These are phyloP conservation scores for Ascoidea asiatica DNA, from an alignment of 805 yeast genomes.

Conservation along the genomic window DNA sequence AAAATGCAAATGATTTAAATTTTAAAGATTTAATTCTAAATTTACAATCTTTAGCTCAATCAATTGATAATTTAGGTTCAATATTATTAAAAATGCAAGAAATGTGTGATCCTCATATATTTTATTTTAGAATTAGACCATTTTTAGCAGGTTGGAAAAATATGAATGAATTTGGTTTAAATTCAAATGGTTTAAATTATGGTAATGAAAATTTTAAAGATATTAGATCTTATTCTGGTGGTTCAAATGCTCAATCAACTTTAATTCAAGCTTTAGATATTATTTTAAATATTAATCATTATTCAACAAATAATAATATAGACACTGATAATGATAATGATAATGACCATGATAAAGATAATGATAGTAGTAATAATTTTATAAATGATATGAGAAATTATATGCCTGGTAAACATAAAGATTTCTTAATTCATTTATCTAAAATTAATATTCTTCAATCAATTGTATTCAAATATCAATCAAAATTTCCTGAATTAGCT, in stretches of 20 bases:
- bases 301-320: slow-evolving; percentile 48
- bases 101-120: slow-evolving; percentile 88
- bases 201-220: slow-evolving; percentile 36
- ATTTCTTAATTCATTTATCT: slow-evolving; percentile 52
- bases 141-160: slow-evolving; percentile 90
- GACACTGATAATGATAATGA: slow-evolving; percentile 18
- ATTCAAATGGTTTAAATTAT: slow-evolving; percentile 62
- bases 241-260: slow-evolving; percentile 89
- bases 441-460: slow-evolving; percentile 47
- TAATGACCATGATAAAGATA: slow-evolving; percentile 17
- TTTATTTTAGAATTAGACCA: slow-evolving; percentile 78
- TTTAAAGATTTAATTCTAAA: slow-evolving; percentile 24
- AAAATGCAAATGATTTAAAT: slow-evolving; percentile 35
- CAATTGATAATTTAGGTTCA: slow-evolving; percentile 60
- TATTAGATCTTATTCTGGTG: slow-evolving; percentile 48
- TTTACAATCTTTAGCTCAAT: slow-evolving; percentile 57
- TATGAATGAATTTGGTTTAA: slow-evolving; percentile 76
- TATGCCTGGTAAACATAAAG: slow-evolving; percentile 82
- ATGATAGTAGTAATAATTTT: slow-evolving; percentile 28
- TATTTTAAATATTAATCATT: slow-evolving; percentile 62
- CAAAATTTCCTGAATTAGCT: slow-evolving; percentile 37
- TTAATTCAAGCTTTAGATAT: slow-evolving; percentile 79
- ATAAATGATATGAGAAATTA: slow-evolving; percentile 75
- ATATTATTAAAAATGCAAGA: slow-evolving; percentile 76
- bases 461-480: slow-evolving; percentile 35